Evolutionary conservation across 1,139 yeast species (phyloP).

Genomic region (Taphrina confusa): DNA sequence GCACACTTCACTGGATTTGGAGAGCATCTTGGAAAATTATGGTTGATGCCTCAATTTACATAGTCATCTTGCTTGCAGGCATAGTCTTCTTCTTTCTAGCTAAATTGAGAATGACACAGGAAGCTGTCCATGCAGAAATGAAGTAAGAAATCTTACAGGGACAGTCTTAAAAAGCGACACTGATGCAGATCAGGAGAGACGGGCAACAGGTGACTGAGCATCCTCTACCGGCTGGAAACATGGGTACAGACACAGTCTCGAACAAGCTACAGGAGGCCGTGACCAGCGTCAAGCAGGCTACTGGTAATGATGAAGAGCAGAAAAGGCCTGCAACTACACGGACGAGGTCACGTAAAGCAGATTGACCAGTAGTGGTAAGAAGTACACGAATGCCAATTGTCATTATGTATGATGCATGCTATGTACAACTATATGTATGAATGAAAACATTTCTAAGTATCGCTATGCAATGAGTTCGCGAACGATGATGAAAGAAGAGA

Average conservation of each 20-base stretch:
- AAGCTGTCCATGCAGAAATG: constrained; percentile 18
- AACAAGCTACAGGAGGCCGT: background rate
- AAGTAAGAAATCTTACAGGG: background rate
- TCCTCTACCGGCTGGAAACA: constrained; percentile 25
- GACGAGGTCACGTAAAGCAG: constrained; percentile 21
- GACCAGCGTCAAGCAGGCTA: background rate
- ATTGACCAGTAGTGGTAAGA: background rate
- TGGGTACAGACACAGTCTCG: constrained; percentile 21
- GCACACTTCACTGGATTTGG: too few species aligned
- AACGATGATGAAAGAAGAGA: too few species aligned
- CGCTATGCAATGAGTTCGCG: too few species aligned
- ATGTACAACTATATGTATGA: background rate
- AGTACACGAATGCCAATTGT: background rate
- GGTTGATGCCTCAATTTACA: background rate
- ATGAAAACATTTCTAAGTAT: background rate
- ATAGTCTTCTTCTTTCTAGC: constrained; percentile 21
- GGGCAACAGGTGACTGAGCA: constrained; percentile 24
- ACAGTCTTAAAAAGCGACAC: background rate
- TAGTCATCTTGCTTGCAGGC: constrained; percentile 30
- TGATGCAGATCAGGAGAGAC: background rate
- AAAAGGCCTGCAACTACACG: constrained; percentile 1
- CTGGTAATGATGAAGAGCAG: background rate
- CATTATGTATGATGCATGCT: background rate
- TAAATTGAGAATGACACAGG: constrained; percentile 19
- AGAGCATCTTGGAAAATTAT: background rate